A percentile compares a stretch with the other conserved stretches of the same genome.
phyloP scores from a whole-genome alignment of 2,329 filamentous ascomycete species.

The Aureobasidium sp. region DNA sequence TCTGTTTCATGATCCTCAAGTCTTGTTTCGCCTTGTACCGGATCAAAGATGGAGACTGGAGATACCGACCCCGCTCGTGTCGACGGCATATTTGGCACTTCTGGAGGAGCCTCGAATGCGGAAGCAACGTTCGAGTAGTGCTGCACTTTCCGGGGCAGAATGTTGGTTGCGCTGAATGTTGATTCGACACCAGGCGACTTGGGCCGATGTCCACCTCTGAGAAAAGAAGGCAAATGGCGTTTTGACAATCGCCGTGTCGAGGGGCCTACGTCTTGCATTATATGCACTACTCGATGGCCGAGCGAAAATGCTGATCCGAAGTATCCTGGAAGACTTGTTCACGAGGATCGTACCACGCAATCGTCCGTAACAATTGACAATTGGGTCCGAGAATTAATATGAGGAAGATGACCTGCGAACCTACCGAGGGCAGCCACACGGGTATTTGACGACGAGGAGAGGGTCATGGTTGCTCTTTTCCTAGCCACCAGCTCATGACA shows the following conservation, averaged over 20 bases:
- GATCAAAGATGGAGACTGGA: conserved; percentile 24
- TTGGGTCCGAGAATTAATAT: background rate
- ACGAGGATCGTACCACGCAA: background rate
- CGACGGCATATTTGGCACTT: conserved; percentile 16
- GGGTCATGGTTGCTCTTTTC: background rate
- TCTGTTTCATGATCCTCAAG: conserved; percentile 18
- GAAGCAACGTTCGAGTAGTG: background rate
- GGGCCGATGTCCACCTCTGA: background rate
- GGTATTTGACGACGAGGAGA: background rate
- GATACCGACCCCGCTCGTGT: conserved; percentile 3
- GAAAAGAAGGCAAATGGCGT: background rate
- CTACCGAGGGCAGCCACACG: background rate
- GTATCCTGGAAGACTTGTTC: background rate
- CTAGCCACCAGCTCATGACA: background rate
- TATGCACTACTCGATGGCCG: background rate
- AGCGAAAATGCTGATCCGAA: background rate
- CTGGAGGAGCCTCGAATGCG: conserved; percentile 9
- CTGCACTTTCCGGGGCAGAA: conserved; percentile 1
- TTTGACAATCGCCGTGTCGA: background rate
- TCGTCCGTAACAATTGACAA: background rate
- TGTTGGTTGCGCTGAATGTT: conserved; percentile 17
- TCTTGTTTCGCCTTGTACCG: background rate
- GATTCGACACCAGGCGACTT: conserved; percentile 6
- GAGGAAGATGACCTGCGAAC: background rate
- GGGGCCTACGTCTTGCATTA: conserved; percentile 8